phyloP scores from a whole-genome alignment of 805 yeast species.

The Brettanomyces naardenensis region DNA sequence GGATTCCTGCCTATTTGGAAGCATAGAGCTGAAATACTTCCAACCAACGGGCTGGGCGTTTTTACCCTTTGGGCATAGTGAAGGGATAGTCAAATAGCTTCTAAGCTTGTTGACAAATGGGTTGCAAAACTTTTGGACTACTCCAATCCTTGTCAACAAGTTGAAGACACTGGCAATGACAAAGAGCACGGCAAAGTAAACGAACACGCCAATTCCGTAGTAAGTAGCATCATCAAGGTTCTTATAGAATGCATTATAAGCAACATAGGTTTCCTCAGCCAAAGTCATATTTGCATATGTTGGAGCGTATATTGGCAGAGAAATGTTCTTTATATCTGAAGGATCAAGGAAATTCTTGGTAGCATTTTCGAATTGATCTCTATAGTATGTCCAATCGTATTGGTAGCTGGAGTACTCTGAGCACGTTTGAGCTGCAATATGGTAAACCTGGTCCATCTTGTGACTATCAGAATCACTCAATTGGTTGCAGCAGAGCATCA shows the following conservation, averaged over 20 bases:
- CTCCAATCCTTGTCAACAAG: conserved; percentile 20
- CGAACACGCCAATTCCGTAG: conserved; percentile 29
- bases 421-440: not conserved
- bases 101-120: conserved; percentile 28
- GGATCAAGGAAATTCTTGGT: conserved; percentile 10
- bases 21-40: conserved; percentile 4
- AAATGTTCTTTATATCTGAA: conserved; percentile 5
- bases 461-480: not conserved
- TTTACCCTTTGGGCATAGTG: conserved; percentile 22
- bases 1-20: conserved; percentile 28
- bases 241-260: conserved; percentile 12
- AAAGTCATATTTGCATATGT: conserved; percentile 8
- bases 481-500: conserved; percentile 3
- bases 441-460: not conserved
- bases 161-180: conserved; percentile 28
- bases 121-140: conserved; percentile 25
- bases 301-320: conserved; percentile 12
- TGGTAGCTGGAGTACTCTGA: conserved; percentile 5
- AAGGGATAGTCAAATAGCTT: conserved; percentile 31
- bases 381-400: conserved; percentile 14
- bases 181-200: conserved; percentile 33
- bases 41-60: conserved; percentile 11
- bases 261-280: conserved; percentile 2
- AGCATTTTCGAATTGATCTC: conserved; percentile 23
- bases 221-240: conserved; percentile 22